phyloP scores from a whole-genome alignment of 2,329 filamentous ascomycete species.

The Colletotrichum horii region DNA sequence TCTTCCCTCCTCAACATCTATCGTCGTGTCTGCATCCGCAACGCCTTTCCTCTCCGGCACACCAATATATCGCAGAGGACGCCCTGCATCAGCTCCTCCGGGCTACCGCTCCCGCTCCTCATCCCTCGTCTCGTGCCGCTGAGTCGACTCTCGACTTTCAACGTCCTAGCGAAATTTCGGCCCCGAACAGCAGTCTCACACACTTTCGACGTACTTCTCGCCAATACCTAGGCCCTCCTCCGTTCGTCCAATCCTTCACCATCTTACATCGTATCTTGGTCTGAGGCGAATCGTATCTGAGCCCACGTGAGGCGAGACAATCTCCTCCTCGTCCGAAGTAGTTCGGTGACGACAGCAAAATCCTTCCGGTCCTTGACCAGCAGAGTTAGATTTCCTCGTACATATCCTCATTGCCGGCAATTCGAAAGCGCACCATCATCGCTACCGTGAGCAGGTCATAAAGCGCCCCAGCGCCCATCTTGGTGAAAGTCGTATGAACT shows the following conservation, averaged over 20 bases:
- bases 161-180: not conserved
- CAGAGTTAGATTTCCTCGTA: not conserved
- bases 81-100: conserved; percentile 5
- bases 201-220: not conserved
- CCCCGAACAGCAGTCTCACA: not conserved
- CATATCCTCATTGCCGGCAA: not conserved
- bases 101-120: not conserved
- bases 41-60: not conserved
- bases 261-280: not conserved
- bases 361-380: not conserved
- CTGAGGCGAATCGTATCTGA: not conserved
- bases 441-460: not conserved
- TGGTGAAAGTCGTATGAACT: not conserved
- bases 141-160: not conserved
- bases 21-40: not conserved
- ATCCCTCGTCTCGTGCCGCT: not conserved
- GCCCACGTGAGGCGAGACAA: conserved; percentile 14
- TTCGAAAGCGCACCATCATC: not conserved
- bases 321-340: conserved; percentile 12
- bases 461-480: not conserved
- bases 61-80: not conserved
- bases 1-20: not conserved
- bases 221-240: not conserved
- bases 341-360: not conserved
- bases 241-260: conserved; percentile 11